phyloP scores from a whole-genome alignment of 2,329 filamentous ascomycete species.

The Calonectria hongkongensis region DNA sequence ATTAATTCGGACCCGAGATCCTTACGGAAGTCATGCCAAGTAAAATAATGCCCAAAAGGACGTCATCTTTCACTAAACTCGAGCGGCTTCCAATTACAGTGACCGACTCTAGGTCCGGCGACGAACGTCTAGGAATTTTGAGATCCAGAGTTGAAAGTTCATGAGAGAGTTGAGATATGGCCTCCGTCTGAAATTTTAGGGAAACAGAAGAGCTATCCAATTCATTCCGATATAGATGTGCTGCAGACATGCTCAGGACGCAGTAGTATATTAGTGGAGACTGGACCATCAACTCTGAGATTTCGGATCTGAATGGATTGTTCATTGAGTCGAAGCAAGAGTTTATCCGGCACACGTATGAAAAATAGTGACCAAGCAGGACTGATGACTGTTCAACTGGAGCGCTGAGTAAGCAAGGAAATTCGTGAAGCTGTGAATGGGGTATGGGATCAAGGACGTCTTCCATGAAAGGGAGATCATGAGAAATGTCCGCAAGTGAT shows the following conservation, averaged over 20 bases:
- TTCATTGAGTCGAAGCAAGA: slow-evolving; percentile 40
- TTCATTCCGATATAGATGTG: slow-evolving; percentile 41
- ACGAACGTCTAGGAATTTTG: background rate
- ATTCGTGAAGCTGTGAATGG: background rate
- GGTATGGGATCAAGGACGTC: background rate
- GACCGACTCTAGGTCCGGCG: accelerated
- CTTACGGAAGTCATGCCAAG: slow-evolving; percentile 47
- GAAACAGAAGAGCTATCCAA: background rate
- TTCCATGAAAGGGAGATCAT: background rate
- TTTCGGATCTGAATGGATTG: slow-evolving; percentile 45
- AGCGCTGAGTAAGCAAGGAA: background rate
- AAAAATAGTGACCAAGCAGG: slow-evolving; percentile 43
- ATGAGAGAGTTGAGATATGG: slow-evolving; percentile 36
- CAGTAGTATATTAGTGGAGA: slow-evolving; percentile 41
- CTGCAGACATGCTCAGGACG: slow-evolving; percentile 45
- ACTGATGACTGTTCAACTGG: slow-evolving; percentile 23
- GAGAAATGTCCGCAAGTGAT: background rate
- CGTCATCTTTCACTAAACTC: slow-evolving; percentile 33
- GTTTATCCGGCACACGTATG: slow-evolving; percentile 36
- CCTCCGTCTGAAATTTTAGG: slow-evolving; percentile 41
- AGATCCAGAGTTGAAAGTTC: slow-evolving; percentile 16
- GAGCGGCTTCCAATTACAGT: background rate
- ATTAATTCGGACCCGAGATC: no score
- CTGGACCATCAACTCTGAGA: slow-evolving; percentile 35
- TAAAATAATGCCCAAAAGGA: slow-evolving; percentile 39